Percentiles rank a stretch among this genome's conserved stretches.
Conservation (phyloP, 1,139 yeast species). For the Kodamaea derodonti region DNA sequence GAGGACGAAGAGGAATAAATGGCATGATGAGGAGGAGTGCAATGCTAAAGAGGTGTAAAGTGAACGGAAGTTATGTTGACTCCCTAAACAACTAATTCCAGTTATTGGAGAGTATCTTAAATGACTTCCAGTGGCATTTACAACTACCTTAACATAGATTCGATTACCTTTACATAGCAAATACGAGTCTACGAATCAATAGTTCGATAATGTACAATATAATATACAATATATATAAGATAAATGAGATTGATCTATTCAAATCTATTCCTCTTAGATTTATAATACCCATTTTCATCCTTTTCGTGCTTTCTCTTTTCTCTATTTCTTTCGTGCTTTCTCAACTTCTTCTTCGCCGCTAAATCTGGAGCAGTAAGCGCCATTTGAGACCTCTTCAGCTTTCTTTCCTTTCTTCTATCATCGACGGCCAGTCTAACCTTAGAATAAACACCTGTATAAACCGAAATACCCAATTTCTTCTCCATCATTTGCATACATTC, state of each 20-base stretch:
- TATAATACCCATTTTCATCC: constrained; percentile 76
- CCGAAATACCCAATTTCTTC: constrained; percentile 67
- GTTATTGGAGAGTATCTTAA: too few species aligned
- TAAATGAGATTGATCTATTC: too few species aligned
- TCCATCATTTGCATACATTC: constrained; percentile 73
- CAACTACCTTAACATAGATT: too few species aligned
- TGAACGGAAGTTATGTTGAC: too few species aligned
- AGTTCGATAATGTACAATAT: too few species aligned
- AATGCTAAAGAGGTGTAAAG: too few species aligned
- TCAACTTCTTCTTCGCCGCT: constrained; percentile 72
- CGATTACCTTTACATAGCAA: too few species aligned
- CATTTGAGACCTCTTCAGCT: constrained; percentile 69
- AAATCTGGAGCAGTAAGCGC: constrained; percentile 78
- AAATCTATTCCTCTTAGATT: constrained; percentile 53
- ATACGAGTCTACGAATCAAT: too few species aligned
- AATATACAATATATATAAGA: too few species aligned
- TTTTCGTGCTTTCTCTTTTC: constrained; percentile 72
- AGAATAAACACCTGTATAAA: constrained; percentile 61
- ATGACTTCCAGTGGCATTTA: too few species aligned
- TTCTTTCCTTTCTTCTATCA: constrained; percentile 70
- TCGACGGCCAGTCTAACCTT: constrained; percentile 58
- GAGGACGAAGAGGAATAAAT: constrained; percentile 3
- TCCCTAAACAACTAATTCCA: too few species aligned
- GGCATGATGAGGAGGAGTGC: too few species aligned
- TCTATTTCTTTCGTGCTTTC: constrained; percentile 69